Conservation (phyloP, 148 eudicot species). For the Simmondsia chinensis region DNA sequence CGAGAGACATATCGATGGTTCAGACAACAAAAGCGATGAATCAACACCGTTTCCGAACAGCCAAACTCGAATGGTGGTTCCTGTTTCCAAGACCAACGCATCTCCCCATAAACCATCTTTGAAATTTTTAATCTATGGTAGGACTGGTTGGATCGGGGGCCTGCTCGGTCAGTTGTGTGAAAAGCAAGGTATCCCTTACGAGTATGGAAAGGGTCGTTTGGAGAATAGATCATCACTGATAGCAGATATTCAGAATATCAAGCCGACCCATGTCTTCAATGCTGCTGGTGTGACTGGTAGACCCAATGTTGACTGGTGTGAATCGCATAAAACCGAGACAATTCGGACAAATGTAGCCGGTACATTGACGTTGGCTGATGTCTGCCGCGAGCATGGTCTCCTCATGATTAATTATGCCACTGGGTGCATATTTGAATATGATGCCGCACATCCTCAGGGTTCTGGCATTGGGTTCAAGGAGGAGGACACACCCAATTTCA, state of each 20-base stretch:
- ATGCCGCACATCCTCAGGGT: conserved; percentile 46
- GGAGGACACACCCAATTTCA: conserved; percentile 63
- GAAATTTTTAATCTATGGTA: conserved; percentile 61
- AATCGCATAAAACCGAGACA: conserved; percentile 52
- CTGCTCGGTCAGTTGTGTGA: conserved; percentile 54
- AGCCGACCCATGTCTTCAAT: conserved; percentile 75
- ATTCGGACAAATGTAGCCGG: conserved; percentile 62
- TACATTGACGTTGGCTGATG: conserved; percentile 57
- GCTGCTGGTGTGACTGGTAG: conserved; percentile 69
- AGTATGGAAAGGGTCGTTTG: conserved; percentile 64
- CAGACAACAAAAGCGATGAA: conserved; percentile 33
- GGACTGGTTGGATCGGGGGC: conserved; percentile 71
- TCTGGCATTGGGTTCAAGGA: conserved; percentile 72
- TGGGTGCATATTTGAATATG: conserved; percentile 71
- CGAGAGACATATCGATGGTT: conserved; percentile 49
- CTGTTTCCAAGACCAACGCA: conserved; percentile 10
- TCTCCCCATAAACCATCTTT: conserved; percentile 21
- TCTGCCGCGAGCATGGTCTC: conserved; percentile 54
- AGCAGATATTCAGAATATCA: conserved; percentile 43
- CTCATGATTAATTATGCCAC: conserved; percentile 57
- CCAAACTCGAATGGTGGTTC: conserved; percentile 29
- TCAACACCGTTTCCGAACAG: conserved; percentile 16
- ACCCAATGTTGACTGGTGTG: conserved; percentile 83
- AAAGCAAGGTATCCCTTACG: conserved; percentile 53
- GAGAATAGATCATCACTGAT: conserved; percentile 40